Conservation (phyloP, 768 basidiomycete species). For the Suillus decipiens region DNA sequence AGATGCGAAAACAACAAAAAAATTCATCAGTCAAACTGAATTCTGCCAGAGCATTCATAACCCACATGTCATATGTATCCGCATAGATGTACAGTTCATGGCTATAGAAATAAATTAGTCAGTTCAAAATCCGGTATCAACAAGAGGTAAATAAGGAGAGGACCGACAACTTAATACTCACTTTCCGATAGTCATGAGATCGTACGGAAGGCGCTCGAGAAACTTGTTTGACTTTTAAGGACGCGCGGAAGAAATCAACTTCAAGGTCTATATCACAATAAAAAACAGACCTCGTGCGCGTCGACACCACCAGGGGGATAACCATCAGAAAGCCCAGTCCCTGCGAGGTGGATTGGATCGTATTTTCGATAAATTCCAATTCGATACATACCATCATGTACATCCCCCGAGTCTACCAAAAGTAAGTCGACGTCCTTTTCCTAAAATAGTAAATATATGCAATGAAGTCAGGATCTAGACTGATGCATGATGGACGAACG, state of each 20-base stretch:
- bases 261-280: neutral
- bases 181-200: slow-evolving; percentile 86
- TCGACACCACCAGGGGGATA: slow-evolving; percentile 70
- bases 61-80: slow-evolving; percentile 65
- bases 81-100: slow-evolving; percentile 83
- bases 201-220: slow-evolving; percentile 73
- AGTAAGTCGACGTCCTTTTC: slow-evolving; percentile 80
- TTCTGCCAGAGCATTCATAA: neutral
- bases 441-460: slow-evolving; percentile 26
- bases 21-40: neutral
- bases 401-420: slow-evolving; percentile 79
- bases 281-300: slow-evolving; percentile 59
- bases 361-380: neutral
- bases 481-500: slow-evolving; percentile 34
- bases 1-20: neutral
- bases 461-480: neutral
- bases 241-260: neutral
- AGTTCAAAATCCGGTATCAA: neutral
- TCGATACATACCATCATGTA: slow-evolving; percentile 59
- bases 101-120: slow-evolving; percentile 34
- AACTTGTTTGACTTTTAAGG: slow-evolving; percentile 67
- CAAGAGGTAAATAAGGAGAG: neutral
- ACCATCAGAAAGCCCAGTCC: slow-evolving; percentile 79
- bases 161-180: slow-evolving; percentile 33
- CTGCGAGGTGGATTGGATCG: slow-evolving; percentile 32